Evolutionary conservation across 257 asterid species (phyloP).

Genomic region (Cruciata laevipes): DNA sequence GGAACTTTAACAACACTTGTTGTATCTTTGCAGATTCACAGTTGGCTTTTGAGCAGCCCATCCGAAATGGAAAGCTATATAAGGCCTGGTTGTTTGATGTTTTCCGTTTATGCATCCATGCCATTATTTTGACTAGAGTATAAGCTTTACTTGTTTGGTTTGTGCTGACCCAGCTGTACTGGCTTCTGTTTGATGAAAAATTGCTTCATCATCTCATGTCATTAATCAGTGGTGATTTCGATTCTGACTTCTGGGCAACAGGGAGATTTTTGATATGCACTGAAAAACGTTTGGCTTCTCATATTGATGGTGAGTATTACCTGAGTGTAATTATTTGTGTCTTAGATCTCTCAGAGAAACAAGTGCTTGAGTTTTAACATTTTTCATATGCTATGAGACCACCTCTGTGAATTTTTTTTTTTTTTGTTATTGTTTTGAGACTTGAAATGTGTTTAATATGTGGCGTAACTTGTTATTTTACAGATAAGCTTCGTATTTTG

Average conservation of each 20-base stretch:
- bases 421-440: neutral
- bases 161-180: conserved; percentile 15
- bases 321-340: neutral
- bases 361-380: neutral
- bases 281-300: conserved; percentile 53
- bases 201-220: conserved; percentile 47
- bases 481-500: conserved; percentile 58
- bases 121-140: conserved; percentile 25
- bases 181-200: conserved; percentile 49
- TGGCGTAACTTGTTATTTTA: conserved; percentile 14
- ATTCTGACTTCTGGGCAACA: conserved; percentile 62
- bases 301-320: conserved; percentile 43
- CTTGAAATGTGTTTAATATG: neutral
- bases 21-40: conserved; percentile 46
- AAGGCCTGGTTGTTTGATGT: conserved; percentile 83
- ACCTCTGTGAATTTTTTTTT: too few relatives aligned
- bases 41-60: conserved; percentile 85
- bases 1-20: conserved; percentile 1
- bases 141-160: neutral
- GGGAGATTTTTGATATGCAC: conserved; percentile 63
- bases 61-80: conserved; percentile 95
- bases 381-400: neutral
- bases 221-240: conserved; percentile 38
- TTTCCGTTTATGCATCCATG: conserved; percentile 81
- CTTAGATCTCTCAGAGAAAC: neutral